Evolutionary conservation across 2,329 filamentous ascomycete species (phyloP).

Genomic region (Reticulascus tulasneorum): DNA sequence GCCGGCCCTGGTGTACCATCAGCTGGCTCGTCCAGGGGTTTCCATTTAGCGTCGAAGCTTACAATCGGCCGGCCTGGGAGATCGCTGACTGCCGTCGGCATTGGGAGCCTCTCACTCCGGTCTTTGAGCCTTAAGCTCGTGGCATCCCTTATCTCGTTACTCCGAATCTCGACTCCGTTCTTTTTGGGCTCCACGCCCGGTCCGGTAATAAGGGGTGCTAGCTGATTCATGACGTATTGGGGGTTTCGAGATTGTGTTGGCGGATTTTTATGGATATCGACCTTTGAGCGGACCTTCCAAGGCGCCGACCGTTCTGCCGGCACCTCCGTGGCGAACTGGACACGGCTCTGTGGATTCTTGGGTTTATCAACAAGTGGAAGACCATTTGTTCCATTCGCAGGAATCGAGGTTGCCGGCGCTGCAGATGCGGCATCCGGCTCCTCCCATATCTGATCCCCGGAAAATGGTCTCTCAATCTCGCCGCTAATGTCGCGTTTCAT

Average conservation of each 20-base stretch:
- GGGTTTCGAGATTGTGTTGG: constrained; percentile 80
- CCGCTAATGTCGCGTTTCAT: constrained; percentile 68
- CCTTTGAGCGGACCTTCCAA: constrained; percentile 21
- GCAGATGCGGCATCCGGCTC: constrained; percentile 59
- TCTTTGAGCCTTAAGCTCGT: constrained; percentile 87
- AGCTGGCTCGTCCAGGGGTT: constrained; percentile 65
- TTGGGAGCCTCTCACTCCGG: constrained; percentile 81
- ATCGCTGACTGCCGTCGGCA: constrained; percentile 87
- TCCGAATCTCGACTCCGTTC: constrained; percentile 76
- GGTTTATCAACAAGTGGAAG: constrained; percentile 36
- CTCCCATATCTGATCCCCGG: constrained; percentile 82
- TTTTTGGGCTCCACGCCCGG: constrained; percentile 51
- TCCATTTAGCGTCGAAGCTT: constrained; percentile 88
- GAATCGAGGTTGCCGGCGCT: constrained; percentile 18
- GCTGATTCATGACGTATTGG: constrained; percentile 67
- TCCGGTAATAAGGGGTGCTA: constrained; percentile 28
- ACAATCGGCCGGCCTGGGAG: constrained; percentile 89
- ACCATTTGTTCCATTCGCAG: background rate
- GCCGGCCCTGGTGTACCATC: constrained; percentile 52
- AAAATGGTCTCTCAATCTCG: constrained; percentile 63
- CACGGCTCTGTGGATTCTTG: constrained; percentile 60
- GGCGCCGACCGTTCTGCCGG: constrained; percentile 35
- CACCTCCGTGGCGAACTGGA: constrained; percentile 44
- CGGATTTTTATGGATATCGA: constrained; percentile 81
- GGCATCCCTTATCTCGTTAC: constrained; percentile 83